These are phyloP conservation scores for Penicillium cinerascens DNA, from an alignment of 495 filamentous ascomycete genomes.

Conservation along the genomic window DNA sequence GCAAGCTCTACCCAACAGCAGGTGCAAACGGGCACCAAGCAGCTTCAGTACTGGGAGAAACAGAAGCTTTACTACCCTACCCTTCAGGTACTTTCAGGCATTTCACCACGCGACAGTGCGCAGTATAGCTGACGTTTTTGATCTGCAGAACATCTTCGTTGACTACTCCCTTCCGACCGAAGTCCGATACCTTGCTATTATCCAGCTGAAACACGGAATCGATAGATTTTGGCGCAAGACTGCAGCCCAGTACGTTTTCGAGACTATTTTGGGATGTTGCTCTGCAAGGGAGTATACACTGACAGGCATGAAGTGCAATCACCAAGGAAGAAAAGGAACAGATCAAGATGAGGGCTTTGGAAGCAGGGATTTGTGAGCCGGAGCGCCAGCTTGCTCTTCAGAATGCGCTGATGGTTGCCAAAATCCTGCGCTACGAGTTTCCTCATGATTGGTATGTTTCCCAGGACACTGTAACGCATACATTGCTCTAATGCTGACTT, in stretches of 20 bases:
- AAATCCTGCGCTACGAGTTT: constrained; percentile 84
- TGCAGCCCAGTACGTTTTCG: constrained; percentile 51
- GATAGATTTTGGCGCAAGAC: constrained; percentile 89
- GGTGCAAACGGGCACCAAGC: constrained; percentile 74
- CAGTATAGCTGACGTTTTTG: constrained; percentile 1
- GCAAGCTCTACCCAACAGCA: constrained; percentile 69
- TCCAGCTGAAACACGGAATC: constrained; percentile 92
- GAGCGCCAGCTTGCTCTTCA: constrained; percentile 72
- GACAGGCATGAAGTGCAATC: constrained; percentile 54
- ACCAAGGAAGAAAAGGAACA: constrained; percentile 66
- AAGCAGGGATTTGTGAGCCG: constrained; percentile 69
- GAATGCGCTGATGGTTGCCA: constrained; percentile 82
- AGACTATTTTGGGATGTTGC: neutral
- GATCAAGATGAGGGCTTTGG: constrained; percentile 69
- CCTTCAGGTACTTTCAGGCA: constrained; percentile 57
- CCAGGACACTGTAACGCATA: neutral
- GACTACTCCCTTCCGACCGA: constrained; percentile 70
- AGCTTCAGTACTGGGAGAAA: constrained; percentile 83
- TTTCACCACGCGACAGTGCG: constrained; percentile 1
- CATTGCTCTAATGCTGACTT: constrained; percentile 6
- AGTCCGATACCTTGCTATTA: constrained; percentile 83
- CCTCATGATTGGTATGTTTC: constrained; percentile 67
- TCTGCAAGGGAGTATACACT: constrained; percentile 9
- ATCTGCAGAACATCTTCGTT: constrained; percentile 65
- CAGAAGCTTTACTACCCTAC: constrained; percentile 69